These are phyloP conservation scores for Rhizopus sp. DNA, from an alignment of 371 early-diverging fungal genomes.

Conservation along the genomic window DNA sequence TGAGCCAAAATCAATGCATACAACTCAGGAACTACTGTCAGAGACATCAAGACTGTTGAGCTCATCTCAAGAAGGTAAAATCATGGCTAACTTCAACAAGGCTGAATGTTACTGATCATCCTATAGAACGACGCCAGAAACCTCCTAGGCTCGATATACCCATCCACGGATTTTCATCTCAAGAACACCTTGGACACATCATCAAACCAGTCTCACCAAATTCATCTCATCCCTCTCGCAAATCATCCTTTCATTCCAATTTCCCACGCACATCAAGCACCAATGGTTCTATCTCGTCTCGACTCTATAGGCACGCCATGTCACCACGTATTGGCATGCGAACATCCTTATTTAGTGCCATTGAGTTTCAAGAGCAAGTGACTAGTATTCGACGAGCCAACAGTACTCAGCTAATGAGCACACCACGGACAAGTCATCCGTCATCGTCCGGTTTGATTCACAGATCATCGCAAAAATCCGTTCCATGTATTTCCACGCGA, in stretches of 20 bases:
- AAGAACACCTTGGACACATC: slow-evolving; percentile 46
- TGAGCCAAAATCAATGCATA: slow-evolving; percentile 33
- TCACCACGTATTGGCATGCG: slow-evolving; percentile 50
- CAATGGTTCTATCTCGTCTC: slow-evolving; percentile 41
- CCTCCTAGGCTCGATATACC: slow-evolving; percentile 35
- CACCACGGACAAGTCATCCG: slow-evolving; percentile 3
- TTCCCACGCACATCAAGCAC: slow-evolving; percentile 37
- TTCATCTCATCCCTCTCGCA: slow-evolving; percentile 25
- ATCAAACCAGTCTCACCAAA: slow-evolving; percentile 47
- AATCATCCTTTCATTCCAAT: slow-evolving; percentile 38
- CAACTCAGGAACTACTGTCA: slow-evolving; percentile 26
- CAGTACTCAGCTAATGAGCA: slow-evolving; percentile 24
- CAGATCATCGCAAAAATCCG: slow-evolving; percentile 20
- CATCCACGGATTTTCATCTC: slow-evolving; percentile 30
- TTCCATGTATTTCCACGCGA: slow-evolving; percentile 24
- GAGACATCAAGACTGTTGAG: slow-evolving; percentile 32
- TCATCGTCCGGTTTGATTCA: slow-evolving; percentile 5
- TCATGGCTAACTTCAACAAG: neutral
- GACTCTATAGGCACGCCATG: slow-evolving; percentile 35
- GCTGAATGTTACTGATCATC: neutral
- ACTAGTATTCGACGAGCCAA: slow-evolving; percentile 32
- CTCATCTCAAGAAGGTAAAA: slow-evolving; percentile 5
- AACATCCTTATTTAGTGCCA: slow-evolving; percentile 46
- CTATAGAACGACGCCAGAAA: slow-evolving; percentile 1
- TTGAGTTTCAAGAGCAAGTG: slow-evolving; percentile 49